Conservation (phyloP, 352 stramenopile genomes). For the Globisporangium emineosum region DNA sequence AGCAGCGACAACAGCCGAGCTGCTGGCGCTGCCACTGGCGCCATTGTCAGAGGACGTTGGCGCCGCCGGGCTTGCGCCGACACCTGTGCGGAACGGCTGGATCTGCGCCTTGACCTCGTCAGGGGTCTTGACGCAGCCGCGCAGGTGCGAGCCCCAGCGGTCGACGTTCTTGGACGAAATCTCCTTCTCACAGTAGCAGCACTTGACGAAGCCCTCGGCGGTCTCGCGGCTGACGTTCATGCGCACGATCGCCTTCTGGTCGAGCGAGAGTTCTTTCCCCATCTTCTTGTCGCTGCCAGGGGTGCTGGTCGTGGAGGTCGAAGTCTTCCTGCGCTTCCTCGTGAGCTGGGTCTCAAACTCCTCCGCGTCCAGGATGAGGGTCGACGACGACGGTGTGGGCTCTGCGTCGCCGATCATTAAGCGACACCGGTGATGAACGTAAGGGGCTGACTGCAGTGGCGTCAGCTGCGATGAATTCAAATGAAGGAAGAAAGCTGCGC, state of each 20-base stretch:
- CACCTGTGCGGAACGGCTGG: constrained; percentile 38
- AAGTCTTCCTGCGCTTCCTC: constrained; percentile 13
- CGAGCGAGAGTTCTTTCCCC: constrained; percentile 53
- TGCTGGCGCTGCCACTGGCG: neutral
- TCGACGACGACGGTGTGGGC: constrained; percentile 10
- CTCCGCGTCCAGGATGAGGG: neutral
- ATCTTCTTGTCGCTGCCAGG: constrained; percentile 21
- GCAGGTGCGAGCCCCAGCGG: constrained; percentile 78
- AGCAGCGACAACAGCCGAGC: neutral
- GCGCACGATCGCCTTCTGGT: constrained; percentile 75
- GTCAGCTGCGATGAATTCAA: constrained; percentile 17
- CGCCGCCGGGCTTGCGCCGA: neutral
- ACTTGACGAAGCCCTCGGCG: constrained; percentile 66
- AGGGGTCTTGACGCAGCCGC: constrained; percentile 69
- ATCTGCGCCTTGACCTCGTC: constrained; percentile 80
- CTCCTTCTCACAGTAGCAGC: constrained; percentile 82
- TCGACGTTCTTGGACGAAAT: constrained; percentile 84
- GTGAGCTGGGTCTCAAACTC: neutral
- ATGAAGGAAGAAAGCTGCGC: neutral
- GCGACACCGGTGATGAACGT: neutral
- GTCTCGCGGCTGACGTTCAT: constrained; percentile 68
- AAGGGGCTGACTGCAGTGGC: constrained; percentile 37
- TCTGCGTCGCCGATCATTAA: constrained; percentile 20
- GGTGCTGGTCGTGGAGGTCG: neutral
- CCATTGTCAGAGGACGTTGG: neutral